Evolutionary conservation across 179 eudicot species (phyloP), one percentile per base, ranked within the genome.

Genomic region (Dionaea muscipula): DNA sequence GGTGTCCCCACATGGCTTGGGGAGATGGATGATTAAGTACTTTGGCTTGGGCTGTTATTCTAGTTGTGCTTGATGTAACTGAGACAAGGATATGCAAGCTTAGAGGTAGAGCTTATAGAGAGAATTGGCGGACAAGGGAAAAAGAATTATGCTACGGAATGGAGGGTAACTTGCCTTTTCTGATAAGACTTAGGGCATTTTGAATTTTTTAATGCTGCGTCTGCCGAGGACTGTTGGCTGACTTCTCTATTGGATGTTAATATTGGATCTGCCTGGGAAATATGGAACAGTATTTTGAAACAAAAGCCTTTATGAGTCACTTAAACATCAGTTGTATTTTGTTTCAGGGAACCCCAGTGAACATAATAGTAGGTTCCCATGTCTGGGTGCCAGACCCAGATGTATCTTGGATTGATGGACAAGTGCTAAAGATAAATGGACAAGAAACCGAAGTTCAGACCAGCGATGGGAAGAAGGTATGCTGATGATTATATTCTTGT

Each of bases 301-400:
- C 36, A 65, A n/a, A 17, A 47, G 53, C n/a, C 0, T 59, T n/a
- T 9, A 26, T n/a, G 20, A 14, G 22, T 48, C 35, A 47, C 37
- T 13, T 37, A 7, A 23, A 18, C 18, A 35, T 33, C 41, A 31
- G 49, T 31, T 39, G 9, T 49, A 24, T 40, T 36, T 64, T n/a
- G 51, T 26, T 68, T 50, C 87, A 94, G 99, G 95, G 86, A 47
- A 89, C 99, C 62, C 82, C 85, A 0, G 87, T 91, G 40, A 91
- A 84, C 75, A 84, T 91, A 52, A 87, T 77, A 59, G 91, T 80
- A 39, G 98, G 95, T 63, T 84, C 98, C 59, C 86, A 80, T 53
- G 82, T 91, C 41, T 91, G 98, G 98, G 91, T 65, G 44, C 94
- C 84, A 70, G 95, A 91, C 66, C 78, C 81, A 22, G 80, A 72